These are phyloP conservation scores for Tylopilus orsonianus DNA, from an alignment of 1,284 basidiomycete species.

Conservation along the genomic window DNA sequence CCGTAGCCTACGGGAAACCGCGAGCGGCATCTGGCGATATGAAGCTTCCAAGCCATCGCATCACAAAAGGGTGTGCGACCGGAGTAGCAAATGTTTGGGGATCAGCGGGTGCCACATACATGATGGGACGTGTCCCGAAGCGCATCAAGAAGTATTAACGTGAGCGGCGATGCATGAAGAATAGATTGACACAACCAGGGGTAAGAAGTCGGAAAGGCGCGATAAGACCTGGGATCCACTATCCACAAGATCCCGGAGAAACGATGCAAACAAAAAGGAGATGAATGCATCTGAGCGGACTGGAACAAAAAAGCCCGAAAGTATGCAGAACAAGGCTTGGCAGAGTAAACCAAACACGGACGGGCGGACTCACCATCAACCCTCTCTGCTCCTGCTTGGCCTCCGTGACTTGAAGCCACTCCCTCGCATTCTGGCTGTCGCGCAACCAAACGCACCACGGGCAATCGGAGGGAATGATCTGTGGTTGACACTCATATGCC, in stretches of 20 bases:
- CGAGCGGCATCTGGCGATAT: conserved; percentile 19
- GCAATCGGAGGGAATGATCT: conserved; percentile 16
- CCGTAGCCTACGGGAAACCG: conserved; percentile 28
- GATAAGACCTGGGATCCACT: conserved; percentile 4
- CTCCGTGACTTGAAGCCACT: conserved; percentile 53
- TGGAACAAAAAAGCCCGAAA: background rate
- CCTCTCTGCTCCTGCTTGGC: conserved; percentile 33
- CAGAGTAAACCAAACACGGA: conserved; percentile 9
- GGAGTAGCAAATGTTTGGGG: conserved; percentile 4
- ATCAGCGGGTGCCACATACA: conserved; percentile 8
- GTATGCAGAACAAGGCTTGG: background rate
- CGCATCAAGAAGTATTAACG: conserved; percentile 17
- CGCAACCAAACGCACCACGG: conserved; percentile 22
- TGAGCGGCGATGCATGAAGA: conserved; percentile 8
- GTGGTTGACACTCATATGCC: conserved; percentile 8
- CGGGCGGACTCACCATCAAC: conserved; percentile 28
- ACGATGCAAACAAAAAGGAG: conserved; percentile 1
- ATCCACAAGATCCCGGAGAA: conserved; percentile 16
- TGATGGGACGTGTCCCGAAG: conserved; percentile 4
- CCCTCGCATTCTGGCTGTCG: conserved; percentile 40
- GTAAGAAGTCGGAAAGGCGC: conserved; percentile 5
- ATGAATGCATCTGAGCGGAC: conserved; percentile 11
- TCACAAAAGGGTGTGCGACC: conserved; percentile 11
- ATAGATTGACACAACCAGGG: conserved; percentile 6
- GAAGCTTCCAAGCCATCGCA: conserved; percentile 12